phyloP scores from a whole-genome alignment of 306 rosid species.

The Macrotyloma uniflorum region DNA sequence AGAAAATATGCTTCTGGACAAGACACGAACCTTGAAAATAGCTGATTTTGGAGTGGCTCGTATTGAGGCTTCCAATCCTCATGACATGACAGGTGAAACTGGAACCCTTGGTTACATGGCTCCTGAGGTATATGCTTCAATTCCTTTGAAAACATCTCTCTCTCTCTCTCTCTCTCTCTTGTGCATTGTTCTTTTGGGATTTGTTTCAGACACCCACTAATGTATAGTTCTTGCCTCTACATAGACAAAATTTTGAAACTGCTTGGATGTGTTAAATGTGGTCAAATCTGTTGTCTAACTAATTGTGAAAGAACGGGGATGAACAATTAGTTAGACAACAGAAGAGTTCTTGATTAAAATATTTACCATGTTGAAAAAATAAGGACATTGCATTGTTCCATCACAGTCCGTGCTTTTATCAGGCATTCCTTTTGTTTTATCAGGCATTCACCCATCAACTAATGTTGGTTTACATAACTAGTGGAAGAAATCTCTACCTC shows the following conservation, averaged over 20 bases:
- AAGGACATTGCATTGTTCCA: not conserved
- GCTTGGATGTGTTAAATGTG: not conserved
- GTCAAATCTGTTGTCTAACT: conserved; percentile 21
- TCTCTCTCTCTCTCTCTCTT: not conserved
- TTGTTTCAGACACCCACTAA: conserved; percentile 14
- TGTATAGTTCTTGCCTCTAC: conserved; percentile 1
- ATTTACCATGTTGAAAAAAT: not conserved
- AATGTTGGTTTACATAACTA: not conserved
- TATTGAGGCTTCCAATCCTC: conserved; percentile 96
- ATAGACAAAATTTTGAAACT: conserved; percentile 12
- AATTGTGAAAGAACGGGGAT: conserved; percentile 2
- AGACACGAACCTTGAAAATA: conserved; percentile 85
- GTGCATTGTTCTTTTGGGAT: conserved; percentile 9
- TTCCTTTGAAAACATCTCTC: not conserved
- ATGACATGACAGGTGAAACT: conserved; percentile 99
- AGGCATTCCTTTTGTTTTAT: not conserved
- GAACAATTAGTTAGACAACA: no score
- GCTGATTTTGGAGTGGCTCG: conserved; percentile 99
- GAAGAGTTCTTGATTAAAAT: not conserved
- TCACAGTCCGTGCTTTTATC: not conserved
- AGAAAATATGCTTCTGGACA: conserved; percentile 98
- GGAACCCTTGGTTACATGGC: conserved; percentile 98
- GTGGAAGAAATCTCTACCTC: not conserved
- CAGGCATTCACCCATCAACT: not conserved
- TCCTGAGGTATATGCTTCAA: conserved; percentile 78